Percentiles rank a stretch among this genome's conserved stretches.
Evolutionary conservation across 2,329 filamentous ascomycete species (phyloP).

Genomic region (Clarireedia sp.): DNA sequence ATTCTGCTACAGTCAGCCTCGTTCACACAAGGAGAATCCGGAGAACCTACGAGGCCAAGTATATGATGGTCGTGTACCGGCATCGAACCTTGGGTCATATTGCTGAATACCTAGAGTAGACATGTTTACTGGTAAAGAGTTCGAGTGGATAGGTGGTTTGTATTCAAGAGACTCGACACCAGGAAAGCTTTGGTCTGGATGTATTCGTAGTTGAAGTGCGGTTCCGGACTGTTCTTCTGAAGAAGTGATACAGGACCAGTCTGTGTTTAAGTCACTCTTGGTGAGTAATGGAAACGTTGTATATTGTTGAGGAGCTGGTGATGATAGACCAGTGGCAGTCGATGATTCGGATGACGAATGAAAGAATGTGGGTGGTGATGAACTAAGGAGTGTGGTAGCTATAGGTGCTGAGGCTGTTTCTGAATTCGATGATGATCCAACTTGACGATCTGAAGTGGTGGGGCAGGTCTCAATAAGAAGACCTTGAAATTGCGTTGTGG

Average conservation of each 20-base stretch:
- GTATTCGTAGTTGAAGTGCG: constrained; percentile 22
- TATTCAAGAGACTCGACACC: constrained; percentile 10
- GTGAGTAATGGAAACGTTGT: constrained; percentile 26
- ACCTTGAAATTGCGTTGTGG: constrained; percentile 25
- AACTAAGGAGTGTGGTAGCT: constrained; percentile 7
- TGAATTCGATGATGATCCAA: constrained; percentile 18
- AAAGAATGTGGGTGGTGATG: constrained; percentile 9
- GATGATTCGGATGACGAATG: not conserved
- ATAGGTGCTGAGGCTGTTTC: constrained; percentile 15
- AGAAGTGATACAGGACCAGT: constrained; percentile 24
- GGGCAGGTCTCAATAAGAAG: constrained; percentile 23
- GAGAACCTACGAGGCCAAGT: constrained; percentile 29
- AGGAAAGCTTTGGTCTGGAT: constrained; percentile 21
- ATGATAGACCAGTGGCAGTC: constrained; percentile 8
- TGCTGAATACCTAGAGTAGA: constrained; percentile 28
- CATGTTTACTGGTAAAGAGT: constrained; percentile 11
- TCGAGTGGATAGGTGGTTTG: constrained; percentile 13
- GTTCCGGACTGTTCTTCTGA: constrained; percentile 21
- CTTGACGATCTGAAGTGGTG: constrained; percentile 14
- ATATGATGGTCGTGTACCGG: constrained; percentile 23
- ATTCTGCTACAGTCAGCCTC: constrained; percentile 22
- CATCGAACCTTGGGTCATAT: constrained; percentile 27
- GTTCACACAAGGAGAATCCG: not conserved
- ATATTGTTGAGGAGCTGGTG: constrained; percentile 20
- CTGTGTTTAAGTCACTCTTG: constrained; percentile 23